Evolutionary conservation across 208 protist genomes (phyloP).

Genomic region (Spongospora subterranea): DNA sequence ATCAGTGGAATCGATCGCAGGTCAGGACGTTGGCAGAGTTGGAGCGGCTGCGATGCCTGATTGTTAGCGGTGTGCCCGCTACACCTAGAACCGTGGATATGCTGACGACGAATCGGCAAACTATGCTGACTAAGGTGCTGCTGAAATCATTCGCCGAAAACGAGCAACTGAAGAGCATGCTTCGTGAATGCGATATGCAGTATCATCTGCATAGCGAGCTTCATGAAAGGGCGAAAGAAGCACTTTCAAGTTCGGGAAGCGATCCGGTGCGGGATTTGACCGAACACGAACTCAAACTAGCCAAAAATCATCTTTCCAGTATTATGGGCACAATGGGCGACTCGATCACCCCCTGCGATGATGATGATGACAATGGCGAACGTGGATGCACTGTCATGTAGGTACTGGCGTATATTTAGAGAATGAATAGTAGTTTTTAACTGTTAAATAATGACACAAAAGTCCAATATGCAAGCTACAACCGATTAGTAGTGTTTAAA

Average conservation of each 20-base stretch:
- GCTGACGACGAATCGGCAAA: not conserved
- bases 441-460: not conserved
- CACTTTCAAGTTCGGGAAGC: too few species aligned
- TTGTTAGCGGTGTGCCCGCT: conserved; percentile 9
- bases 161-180: not conserved
- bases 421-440: too few species aligned
- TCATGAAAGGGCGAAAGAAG: not conserved
- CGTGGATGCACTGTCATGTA: too few species aligned
- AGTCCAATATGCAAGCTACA: not conserved
- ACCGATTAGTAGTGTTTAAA: not conserved
- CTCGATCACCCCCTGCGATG: too few species aligned
- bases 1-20: conserved; percentile 23
- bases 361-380: too few species aligned
- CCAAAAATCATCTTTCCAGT: too few species aligned
- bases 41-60: conserved; percentile 19
- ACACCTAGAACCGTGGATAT: not conserved
- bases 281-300: too few species aligned
- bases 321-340: too few species aligned
- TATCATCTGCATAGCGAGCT: not conserved
- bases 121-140: not conserved
- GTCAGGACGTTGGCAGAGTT: conserved; percentile 10
- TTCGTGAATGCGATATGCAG: not conserved
- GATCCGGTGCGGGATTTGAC: too few species aligned
- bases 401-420: too few species aligned
- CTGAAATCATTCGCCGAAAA: not conserved